Evolutionary conservation across 495 filamentous ascomycete species (phyloP), one percentile per base, ranked within the genome.

Genomic region (Chlorociboria aeruginascens): DNA sequence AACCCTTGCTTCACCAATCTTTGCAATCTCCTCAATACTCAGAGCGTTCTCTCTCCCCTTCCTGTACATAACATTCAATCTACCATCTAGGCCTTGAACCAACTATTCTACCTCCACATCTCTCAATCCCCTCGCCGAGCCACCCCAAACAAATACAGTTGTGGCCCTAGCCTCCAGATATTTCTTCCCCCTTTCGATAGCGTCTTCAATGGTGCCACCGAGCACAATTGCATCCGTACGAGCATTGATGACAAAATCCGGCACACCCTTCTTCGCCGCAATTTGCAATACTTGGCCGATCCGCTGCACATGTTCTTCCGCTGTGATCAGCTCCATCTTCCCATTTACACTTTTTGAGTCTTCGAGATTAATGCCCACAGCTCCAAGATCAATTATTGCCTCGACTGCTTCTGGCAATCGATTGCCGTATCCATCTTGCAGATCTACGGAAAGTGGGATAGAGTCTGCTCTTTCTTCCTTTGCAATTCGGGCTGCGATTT

Each of bases 381-480:
- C 73, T 3, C 71, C 74, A 0, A 69, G 46, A 3, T 65, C 52
- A 13, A 72, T 58, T 6, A 71, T 53, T 14, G 54, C 54, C 6
- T 42, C 46, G 20, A 76, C 52, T 9, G 59, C 66, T 6, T 66
- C 58, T 32, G 66, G 63, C 16, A 69, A 55, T 20, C 48, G 38
- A 35, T 68, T 61, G 8, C 67, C 71, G 50, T 76, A 76, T 0
- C 71, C 75, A 51, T 74, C 68, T 53, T 76, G 74, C 8, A 74
- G 43, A 48, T 77, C 74, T 39, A 73, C 68, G 0, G 71, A 70
- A 10, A 76, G 48, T 0, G 72, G 71, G 8, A 50, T 13, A 8
- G 17, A 16, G 8, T 16, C 29, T 28, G 61, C 62, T 43, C 56
- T 47, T 20, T 47, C 45, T 31, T 55, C 36, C 16, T 46, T 50